Conservation (phyloP, 169 alveolate genomes). For the Plasmodium gaboni region DNA sequence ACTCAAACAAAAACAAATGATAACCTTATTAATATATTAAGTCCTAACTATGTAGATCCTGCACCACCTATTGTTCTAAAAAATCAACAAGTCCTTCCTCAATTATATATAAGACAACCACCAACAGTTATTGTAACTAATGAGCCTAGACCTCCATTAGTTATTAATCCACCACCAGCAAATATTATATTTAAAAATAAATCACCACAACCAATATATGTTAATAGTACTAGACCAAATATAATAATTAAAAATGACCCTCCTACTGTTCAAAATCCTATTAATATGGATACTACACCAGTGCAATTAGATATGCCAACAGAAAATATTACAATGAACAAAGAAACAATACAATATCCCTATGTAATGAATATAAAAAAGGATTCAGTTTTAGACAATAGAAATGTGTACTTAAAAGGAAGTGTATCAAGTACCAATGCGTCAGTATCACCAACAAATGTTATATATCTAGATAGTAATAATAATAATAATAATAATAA, state of each 20-base stretch:
- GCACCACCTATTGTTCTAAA: conserved; percentile 77
- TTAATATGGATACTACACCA: conserved; percentile 77
- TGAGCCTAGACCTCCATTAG: conserved; percentile 85
- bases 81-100: conserved; percentile 85
- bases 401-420: conserved; percentile 13
- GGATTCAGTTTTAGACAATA: conserved; percentile 16
- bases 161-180: conserved; percentile 88
- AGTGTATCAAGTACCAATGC: neutral
- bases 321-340: conserved; percentile 60
- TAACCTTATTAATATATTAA: conserved; percentile 15
- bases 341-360: conserved; percentile 51
- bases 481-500: conserved; percentile 8
- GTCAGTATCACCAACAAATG: conserved; percentile 16
- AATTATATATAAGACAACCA: conserved; percentile 82
- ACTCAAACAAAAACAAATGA: conserved; percentile 22
- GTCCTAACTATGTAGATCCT: conserved; percentile 66
- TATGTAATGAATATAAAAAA: conserved; percentile 23
- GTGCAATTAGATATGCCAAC: conserved; percentile 65
- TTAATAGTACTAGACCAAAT: conserved; percentile 85
- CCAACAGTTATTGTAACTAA: conserved; percentile 87
- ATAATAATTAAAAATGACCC: conserved; percentile 83
- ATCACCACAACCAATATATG: conserved; percentile 87
- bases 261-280: conserved; percentile 61
- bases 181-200: conserved; percentile 84
- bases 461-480: conserved; percentile 35